Evolutionary conservation across 1,284 basidiomycete genomes (phyloP), one percentile per base, ranked within the genome.

Genomic region (Tetrapyrgos nigripes): DNA sequence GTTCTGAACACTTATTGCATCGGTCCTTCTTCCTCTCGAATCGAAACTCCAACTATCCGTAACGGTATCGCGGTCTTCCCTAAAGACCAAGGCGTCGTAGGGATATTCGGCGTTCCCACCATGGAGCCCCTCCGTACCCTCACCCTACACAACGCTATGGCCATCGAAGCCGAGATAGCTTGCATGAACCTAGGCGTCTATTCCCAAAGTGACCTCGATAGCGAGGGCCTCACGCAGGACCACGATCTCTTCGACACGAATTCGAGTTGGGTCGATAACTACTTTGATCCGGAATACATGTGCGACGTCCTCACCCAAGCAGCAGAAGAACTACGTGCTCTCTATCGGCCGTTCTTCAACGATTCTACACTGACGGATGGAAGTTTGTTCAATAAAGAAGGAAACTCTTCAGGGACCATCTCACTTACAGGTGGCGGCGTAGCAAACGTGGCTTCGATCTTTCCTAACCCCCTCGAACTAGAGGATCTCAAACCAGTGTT

Each of bases 141-240:
- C 24, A 44, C 27, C 13, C 55, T 68, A 14, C 49, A 59, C 11
- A 63, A 67, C 47, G 62, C 60, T 4, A 51, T 68, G 44, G 61
- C 56, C 4, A 13, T 68, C 40, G 67, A 68, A 33, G 51, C 63
- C 6, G 62, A 65, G 2, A 46, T 64, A 10, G 67, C 60, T 17
- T 66, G 64, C 31, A 62, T 64, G 60, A 47, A 53, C 24, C 31
- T 60, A 5, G 64, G 62, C 27, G 37, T 62, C 43, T 50, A 21
- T 37, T 49, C 54, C 6, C 35, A n/a, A 3, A 9, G 50, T 24
- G 47, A 49, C 21, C 31, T 19, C 21, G 46, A 31, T 50, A 24
- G 33, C 17, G 17, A 17, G 3, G 14, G 4, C 26, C 9, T 19
- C 3, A 43, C 49, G 14, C 8, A 8, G 8, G 31, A 33, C 14